phyloP scores from a whole-genome alignment of 345 rosid species.

The Dipteronia sinensis region DNA sequence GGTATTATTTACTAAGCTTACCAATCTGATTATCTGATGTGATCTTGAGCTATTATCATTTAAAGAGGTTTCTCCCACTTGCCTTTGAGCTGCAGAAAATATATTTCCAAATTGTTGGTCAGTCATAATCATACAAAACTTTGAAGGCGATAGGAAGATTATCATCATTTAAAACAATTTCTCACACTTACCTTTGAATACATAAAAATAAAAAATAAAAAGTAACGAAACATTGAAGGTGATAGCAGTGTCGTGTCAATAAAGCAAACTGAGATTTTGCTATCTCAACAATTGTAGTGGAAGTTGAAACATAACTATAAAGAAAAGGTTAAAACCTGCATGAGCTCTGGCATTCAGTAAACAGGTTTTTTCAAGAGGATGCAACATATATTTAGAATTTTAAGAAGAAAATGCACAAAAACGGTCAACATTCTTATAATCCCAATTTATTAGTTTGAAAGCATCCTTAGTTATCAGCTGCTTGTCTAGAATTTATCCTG shows the following conservation, averaged over 20 bases:
- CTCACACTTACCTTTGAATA: not conserved
- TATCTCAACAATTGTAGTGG: not conserved
- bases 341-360: not conserved
- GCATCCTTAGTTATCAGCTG: not conserved
- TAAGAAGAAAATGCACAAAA: not conserved
- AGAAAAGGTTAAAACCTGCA: not conserved
- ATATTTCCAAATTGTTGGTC: conserved; percentile 4
- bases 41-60: conserved; percentile 97
- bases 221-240: not conserved
- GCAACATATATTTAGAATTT: not conserved
- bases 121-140: conserved; percentile 10
- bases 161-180: not conserved
- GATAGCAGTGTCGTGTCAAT: not conserved
- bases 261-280: conserved; percentile 1
- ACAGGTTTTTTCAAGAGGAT: not conserved
- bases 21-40: conserved; percentile 96
- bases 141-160: not conserved
- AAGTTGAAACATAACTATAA: not conserved
- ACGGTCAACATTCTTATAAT: not conserved
- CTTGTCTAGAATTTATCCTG: not conserved
- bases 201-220: not conserved
- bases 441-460: not conserved
- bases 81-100: conserved; percentile 78
- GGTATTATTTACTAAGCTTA: conserved; percentile 31
- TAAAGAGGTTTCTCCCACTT: conserved; percentile 91